phyloP scores from a whole-genome alignment of 164 flowering plant species.

The Stephania yunnanensis region DNA sequence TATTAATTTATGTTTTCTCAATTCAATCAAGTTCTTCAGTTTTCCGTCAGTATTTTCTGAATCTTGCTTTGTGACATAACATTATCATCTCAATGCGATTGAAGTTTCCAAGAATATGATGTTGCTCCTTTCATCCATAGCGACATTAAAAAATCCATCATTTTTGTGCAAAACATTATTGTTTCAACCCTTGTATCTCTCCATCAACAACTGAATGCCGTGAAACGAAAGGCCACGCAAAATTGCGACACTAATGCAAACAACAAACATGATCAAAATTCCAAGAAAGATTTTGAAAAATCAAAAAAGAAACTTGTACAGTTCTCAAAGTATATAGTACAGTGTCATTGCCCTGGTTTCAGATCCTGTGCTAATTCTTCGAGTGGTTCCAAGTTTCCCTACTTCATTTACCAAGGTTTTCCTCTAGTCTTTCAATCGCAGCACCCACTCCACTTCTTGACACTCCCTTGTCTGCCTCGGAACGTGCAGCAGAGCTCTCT shows the following conservation, averaged over 20 bases:
- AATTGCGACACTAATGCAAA: too few species aligned
- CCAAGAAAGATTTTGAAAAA: too few species aligned
- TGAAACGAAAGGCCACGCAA: too few species aligned
- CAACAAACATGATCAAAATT: too few species aligned
- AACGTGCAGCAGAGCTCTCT: constrained; percentile 24
- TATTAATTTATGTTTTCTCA: neutral
- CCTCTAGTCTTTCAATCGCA: constrained; percentile 82
- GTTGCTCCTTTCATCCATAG: neutral
- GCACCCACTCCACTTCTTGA: constrained; percentile 55
- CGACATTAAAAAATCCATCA: neutral
- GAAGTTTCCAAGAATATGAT: neutral
- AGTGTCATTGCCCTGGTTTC: neutral
- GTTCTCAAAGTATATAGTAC: neutral
- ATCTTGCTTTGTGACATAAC: neutral
- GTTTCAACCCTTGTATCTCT: too few species aligned
- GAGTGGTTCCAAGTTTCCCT: neutral
- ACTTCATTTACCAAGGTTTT: constrained; percentile 36
- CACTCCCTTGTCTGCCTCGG: constrained; percentile 18
- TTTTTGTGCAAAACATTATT: neutral
- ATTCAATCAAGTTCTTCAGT: neutral
- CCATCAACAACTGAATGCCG: too few species aligned
- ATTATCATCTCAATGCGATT: neutral
- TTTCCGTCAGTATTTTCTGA: neutral
- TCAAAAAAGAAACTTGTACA: too few species aligned
- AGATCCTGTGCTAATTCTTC: neutral